Base-by-base conservation (phyloP, 768 basidiomycete genomes). In the Auricularia sp. region DNA sequence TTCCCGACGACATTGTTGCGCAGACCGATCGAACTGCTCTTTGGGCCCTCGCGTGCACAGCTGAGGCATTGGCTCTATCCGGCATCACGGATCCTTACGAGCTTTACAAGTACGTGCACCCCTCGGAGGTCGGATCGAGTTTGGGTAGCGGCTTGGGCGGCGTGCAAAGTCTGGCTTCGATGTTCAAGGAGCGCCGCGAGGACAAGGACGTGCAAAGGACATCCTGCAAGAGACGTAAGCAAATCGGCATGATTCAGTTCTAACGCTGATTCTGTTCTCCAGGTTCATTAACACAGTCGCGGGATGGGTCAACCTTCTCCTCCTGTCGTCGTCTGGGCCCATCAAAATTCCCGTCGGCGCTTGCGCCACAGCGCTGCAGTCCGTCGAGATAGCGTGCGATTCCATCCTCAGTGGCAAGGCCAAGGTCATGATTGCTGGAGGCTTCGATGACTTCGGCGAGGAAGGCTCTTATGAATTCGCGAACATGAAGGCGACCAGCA, bases 211-310 rank as follows among this genome's bases (percentile, higher is more conserved):
- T 98, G 1, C 97, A 98, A 98, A 95, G 71, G 97, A 99, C 71
- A 90, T 99, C 68, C 80, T 99, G 53, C 97, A 98, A 75, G 97
- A 99, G 76, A 98, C 97, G 90, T 93, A 70, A 72, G 91, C 82
- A n/a, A 39, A 16, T 56, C 23, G 10, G 1, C 2, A 36, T 8
- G n/a, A 36, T 56, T 42, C 7, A 8, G 8, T 34, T 33, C 36
- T 51, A 33, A 35, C 62, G 29, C 63, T 66, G 44, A 29, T 7
- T 18, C 29, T 34, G 10, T 59, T 29, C 56, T 59, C 8, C 68
- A 95, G 93, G 36, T 99, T 98, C 83, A 99, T 99, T 80, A 99
- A 98, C 77, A 98, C 94, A 2, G 94, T 94, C 53, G 95, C 96
- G 65, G 96, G 96, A 58, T 99, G 97, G 97, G 83, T 98, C 71